Evolutionary conservation across 2,329 filamentous ascomycete species (phyloP).

Genomic region (Chaetomiaceae sp.): DNA sequence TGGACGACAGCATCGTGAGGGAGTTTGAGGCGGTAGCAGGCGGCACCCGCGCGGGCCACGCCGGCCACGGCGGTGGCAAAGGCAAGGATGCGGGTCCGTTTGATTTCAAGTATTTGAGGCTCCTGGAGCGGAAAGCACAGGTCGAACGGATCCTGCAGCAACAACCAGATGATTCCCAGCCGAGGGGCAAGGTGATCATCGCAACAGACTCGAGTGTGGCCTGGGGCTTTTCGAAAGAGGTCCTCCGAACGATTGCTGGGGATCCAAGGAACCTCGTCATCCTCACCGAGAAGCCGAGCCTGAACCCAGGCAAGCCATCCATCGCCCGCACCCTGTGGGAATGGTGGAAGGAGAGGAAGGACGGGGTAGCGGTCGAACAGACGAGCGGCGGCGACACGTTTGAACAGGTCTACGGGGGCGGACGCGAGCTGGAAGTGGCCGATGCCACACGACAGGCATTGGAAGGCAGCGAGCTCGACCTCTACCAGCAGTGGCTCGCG

Average conservation of each 20-base stretch:
- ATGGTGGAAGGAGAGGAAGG: constrained; percentile 66
- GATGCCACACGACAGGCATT: constrained; percentile 61
- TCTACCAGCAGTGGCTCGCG: constrained; percentile 90
- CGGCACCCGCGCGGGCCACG: constrained; percentile 40
- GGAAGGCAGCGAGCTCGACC: constrained; percentile 67
- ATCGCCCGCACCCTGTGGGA: constrained; percentile 75
- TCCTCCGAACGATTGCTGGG: constrained; percentile 67
- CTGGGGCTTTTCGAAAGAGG: constrained; percentile 89
- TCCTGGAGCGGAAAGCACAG: constrained; percentile 77
- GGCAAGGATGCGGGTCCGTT: constrained; percentile 66
- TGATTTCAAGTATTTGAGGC: constrained; percentile 78
- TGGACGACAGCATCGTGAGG: constrained; percentile 91
- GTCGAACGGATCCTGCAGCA: constrained; percentile 63
- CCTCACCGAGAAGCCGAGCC: constrained; percentile 67
- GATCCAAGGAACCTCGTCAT: constrained; percentile 80
- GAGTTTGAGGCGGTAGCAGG: constrained; percentile 76
- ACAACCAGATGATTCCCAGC: constrained; percentile 37
- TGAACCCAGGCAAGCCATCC: constrained; percentile 45
- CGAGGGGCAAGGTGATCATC: constrained; percentile 69
- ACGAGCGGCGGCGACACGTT: constrained; percentile 51
- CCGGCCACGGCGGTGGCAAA: constrained; percentile 44
- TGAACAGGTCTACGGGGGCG: constrained; percentile 62
- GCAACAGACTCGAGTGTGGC: constrained; percentile 86
- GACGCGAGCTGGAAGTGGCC: constrained; percentile 55
- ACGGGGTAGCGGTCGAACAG: constrained; percentile 58